Evolutionary conservation across 2,329 filamentous ascomycete species (phyloP).

Genomic region (Chrysoporthe cubensis): DNA sequence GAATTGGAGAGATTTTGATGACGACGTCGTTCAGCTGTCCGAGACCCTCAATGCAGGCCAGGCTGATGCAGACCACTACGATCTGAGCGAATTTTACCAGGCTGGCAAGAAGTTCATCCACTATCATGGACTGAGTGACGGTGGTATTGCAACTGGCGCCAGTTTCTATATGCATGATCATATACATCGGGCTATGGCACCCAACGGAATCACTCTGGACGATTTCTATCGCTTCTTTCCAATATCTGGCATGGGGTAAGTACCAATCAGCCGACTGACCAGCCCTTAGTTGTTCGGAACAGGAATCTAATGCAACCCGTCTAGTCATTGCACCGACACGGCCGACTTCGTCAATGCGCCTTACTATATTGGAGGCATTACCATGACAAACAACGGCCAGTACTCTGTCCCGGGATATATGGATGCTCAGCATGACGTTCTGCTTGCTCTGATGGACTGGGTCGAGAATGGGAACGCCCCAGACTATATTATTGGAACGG

Average conservation of each 20-base stretch:
- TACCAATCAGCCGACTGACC: neutral
- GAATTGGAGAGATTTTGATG: neutral
- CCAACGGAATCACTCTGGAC: neutral
- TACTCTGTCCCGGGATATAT: neutral
- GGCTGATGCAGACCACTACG: conserved; percentile 29
- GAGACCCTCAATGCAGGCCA: conserved; percentile 14
- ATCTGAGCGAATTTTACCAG: conserved; percentile 29
- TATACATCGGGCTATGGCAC: neutral
- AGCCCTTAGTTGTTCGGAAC: neutral
- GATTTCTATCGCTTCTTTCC: conserved; percentile 44
- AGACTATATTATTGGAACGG: conserved; percentile 17
- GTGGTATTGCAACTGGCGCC: conserved; percentile 46
- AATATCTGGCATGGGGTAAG: conserved; percentile 48
- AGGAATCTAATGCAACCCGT: neutral
- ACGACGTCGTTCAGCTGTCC: neutral
- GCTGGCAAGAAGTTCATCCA: conserved; percentile 49
- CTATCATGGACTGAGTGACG: conserved; percentile 49
- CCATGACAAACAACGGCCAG: conserved; percentile 1
- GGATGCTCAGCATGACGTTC: conserved; percentile 33
- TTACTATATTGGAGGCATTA: neutral
- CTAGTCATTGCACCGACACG: conserved; percentile 5
- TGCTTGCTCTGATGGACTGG: conserved; percentile 35
- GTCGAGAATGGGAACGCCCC: conserved; percentile 37
- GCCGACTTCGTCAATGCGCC: conserved; percentile 1
- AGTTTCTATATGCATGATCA: conserved; percentile 4